Conservation (phyloP, 257 asterid species). For the Forsythia viridissima region DNA sequence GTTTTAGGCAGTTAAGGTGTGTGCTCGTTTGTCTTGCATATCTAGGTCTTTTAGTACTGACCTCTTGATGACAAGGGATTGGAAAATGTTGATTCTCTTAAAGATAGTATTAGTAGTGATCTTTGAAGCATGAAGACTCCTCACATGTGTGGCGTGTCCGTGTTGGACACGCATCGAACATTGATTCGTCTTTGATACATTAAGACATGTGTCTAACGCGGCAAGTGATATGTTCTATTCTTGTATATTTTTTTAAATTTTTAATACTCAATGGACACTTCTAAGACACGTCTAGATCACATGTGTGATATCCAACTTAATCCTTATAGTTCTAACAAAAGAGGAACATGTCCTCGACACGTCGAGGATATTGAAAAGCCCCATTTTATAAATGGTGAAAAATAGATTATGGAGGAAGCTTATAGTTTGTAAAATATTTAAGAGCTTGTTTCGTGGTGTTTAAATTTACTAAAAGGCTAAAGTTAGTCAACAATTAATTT, state of each 20-base stretch:
- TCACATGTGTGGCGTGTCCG: neutral
- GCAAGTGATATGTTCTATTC: no score
- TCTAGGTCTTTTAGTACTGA: neutral
- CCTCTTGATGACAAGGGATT: neutral
- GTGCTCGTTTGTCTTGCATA: no score
- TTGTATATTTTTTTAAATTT: no score
- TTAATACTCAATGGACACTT: neutral
- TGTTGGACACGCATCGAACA: no score
- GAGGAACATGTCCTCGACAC: neutral
- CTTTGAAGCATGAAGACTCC: neutral
- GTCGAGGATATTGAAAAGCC: neutral
- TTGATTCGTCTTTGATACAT: neutral
- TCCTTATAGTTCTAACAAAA: neutral
- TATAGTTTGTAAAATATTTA: no score
- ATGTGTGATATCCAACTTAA: neutral
- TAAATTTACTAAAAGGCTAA: no score
- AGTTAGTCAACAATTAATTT: no score
- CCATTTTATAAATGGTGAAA: neutral
- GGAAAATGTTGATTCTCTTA: neutral
- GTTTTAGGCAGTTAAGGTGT: no score
- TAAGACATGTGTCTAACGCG: no score
- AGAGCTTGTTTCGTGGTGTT: no score
- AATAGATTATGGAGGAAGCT: neutral
- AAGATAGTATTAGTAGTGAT: neutral
- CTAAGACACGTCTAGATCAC: no score